Base-by-base conservation (phyloP, 805 yeast species). In the Blastobotrys peoriensis region DNA sequence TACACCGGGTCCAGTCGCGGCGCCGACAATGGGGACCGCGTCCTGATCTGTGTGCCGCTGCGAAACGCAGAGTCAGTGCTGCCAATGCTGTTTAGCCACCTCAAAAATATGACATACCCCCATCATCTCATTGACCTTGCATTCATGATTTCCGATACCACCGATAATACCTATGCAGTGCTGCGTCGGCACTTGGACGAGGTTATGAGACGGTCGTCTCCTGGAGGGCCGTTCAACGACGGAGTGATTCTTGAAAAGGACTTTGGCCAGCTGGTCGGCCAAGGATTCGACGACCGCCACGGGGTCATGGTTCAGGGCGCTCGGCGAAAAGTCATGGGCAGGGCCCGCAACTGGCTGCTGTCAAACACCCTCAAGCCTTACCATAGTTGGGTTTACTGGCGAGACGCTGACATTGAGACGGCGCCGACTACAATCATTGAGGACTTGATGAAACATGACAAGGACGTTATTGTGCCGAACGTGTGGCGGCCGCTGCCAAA, bases 401-500 rank as follows among this genome's bases (percentile, higher is more conserved):
- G 98, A 65, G 98, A 91, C 69, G 96, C 94, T 9, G 98, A 91
- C 64, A 96, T 91, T n/a, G 95, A 91, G 63, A 83, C 91, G 0
- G 82, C 85, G 21, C 95, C 97, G 1, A 74, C 81, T 1, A 80
- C 96, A 2, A 79, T 91, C 49, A 66, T 91, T 51, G 96, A 91
- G 65, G 98, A 91, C 65, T 70, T 91, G 57, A 91, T 91, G 97
- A 85, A 81, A 58, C 96, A 88, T 64, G 78, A 84, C 63, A 81
- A 78, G 63, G 98, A 93, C 61, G 94, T 91, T 22, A 86, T 88
- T 44, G 98, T 91, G 9, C 98, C 98, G 17, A 91, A 93, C 59
- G 96, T 93, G 27, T 93, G 98, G 98, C 75, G 98, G 56, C 98
- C 98, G 2, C 71, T 93, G 49, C 98, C 98, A 2, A 81, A 79